Percentiles rank a stretch among this genome's conserved stretches.
Evolutionary conservation across 1,284 basidiomycete species (phyloP).

Genomic region (Fomitopsis palustris): DNA sequence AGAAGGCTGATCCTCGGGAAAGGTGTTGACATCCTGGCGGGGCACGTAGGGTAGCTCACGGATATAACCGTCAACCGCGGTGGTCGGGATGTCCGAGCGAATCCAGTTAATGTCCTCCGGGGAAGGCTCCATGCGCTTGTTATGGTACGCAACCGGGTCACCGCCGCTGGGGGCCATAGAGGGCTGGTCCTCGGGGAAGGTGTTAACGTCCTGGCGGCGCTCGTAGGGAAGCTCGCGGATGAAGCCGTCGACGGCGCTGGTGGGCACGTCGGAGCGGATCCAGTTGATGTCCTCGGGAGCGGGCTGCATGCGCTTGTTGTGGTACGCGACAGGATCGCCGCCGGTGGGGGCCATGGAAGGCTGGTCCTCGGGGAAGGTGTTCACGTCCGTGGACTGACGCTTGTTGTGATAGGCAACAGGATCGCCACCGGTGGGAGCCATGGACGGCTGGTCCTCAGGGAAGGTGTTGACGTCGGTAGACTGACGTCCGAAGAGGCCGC

Average conservation of each 20-base stretch:
- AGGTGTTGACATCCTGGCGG: conserved; percentile 26
- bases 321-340: conserved; percentile 7
- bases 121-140: conserved; percentile 8
- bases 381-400: no score
- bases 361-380: conserved; percentile 18
- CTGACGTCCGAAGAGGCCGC: no score
- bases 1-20: conserved; percentile 30
- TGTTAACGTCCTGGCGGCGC: conserved; percentile 26
- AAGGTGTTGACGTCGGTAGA: conserved; percentile 28
- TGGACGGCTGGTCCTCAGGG: conserved; percentile 30
- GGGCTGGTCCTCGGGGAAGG: conserved; percentile 28
- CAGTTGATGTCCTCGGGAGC: conserved; percentile 21
- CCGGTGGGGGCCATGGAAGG: conserved; percentile 18
- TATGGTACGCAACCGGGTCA: conserved; percentile 15
- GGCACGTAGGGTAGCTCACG: background rate
- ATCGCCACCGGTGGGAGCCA: conserved; percentile 20
- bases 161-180: conserved; percentile 16
- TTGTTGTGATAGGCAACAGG: conserved; percentile 19
- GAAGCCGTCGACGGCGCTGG: conserved; percentile 28
- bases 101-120: conserved; percentile 17
- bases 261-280: conserved; percentile 32
- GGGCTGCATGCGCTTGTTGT: conserved; percentile 9
- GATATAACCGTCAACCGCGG: conserved; percentile 11
- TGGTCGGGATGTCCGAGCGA: conserved; percentile 14
- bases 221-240: conserved; percentile 21